These are phyloP conservation scores for Monosporascus sp. DNA, from an alignment of 2,329 filamentous ascomycete genomes.

Conservation along the genomic window DNA sequence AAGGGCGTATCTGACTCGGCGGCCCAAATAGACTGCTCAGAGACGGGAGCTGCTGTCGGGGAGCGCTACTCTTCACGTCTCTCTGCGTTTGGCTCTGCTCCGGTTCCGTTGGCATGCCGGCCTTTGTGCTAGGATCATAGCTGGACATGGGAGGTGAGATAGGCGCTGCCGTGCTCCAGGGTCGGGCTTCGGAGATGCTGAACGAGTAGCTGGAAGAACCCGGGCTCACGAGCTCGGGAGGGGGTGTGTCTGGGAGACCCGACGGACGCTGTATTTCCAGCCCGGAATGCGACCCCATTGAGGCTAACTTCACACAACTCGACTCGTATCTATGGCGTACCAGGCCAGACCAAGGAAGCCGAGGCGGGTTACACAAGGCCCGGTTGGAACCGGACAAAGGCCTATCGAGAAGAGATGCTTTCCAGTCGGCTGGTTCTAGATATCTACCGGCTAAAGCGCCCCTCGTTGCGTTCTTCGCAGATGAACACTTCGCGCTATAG, in stretches of 20 bases:
- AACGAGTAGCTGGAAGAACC: constrained; percentile 43
- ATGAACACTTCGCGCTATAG: background rate
- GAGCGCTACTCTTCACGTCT: constrained; percentile 23
- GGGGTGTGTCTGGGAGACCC: constrained; percentile 44
- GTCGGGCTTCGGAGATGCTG: constrained; percentile 39
- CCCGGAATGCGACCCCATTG: constrained; percentile 52
- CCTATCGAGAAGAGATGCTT: background rate
- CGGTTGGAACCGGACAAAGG: background rate
- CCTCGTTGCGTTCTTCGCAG: background rate
- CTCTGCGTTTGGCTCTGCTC: constrained; percentile 32
- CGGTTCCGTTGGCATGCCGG: constrained; percentile 36
- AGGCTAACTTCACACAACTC: constrained; percentile 12
- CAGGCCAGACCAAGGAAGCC: background rate
- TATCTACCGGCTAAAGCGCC: background rate
- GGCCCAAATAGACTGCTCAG: constrained; percentile 53
- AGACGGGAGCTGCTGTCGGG: constrained; percentile 47
- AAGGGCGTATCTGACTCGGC: constrained; percentile 35
- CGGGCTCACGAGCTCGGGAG: constrained; percentile 49
- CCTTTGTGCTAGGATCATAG: constrained; percentile 44
- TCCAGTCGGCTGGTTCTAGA: background rate
- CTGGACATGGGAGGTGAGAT: constrained; percentile 53
- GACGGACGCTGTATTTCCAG: constrained; percentile 46
- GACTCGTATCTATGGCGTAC: background rate
- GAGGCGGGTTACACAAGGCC: background rate
- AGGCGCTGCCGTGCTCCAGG: constrained; percentile 38